These are phyloP conservation scores for Echites panduratus DNA, from an alignment of 257 asterid species.

Conservation along the genomic window DNA sequence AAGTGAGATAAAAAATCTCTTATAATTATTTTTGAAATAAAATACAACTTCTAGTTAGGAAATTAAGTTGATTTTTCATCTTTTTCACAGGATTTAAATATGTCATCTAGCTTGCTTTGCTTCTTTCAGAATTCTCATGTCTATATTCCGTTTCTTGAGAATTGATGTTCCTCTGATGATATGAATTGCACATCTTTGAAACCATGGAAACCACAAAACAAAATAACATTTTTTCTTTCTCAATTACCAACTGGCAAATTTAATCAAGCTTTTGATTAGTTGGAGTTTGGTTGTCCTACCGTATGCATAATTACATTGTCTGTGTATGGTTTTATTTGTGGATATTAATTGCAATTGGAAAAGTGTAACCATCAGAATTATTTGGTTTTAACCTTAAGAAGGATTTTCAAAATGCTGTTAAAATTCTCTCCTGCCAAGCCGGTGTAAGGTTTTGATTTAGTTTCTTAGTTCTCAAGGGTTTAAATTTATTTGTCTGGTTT, in stretches of 20 bases:
- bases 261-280: no score
- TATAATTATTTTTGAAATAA: neutral
- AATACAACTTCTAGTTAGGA: neutral
- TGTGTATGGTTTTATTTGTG: no score
- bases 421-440: neutral
- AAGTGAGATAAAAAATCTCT: neutral
- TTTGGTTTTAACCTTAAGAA: neutral
- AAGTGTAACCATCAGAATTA: neutral
- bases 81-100: neutral
- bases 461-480: neutral
- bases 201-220: neutral
- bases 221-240: no score
- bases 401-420: neutral
- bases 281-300: no score
- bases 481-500: neutral
- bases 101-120: slow-evolving; percentile 11
- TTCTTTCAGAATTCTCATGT: slow-evolving; percentile 17
- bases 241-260: no score
- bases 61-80: neutral
- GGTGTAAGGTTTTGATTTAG: neutral
- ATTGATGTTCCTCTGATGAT: neutral
- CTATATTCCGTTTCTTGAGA: neutral
- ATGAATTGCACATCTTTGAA: neutral
- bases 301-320: no score
- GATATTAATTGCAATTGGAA: neutral